Evolutionary conservation across 257 asterid genomes (phyloP).

Genomic region (Petunia secreta): DNA sequence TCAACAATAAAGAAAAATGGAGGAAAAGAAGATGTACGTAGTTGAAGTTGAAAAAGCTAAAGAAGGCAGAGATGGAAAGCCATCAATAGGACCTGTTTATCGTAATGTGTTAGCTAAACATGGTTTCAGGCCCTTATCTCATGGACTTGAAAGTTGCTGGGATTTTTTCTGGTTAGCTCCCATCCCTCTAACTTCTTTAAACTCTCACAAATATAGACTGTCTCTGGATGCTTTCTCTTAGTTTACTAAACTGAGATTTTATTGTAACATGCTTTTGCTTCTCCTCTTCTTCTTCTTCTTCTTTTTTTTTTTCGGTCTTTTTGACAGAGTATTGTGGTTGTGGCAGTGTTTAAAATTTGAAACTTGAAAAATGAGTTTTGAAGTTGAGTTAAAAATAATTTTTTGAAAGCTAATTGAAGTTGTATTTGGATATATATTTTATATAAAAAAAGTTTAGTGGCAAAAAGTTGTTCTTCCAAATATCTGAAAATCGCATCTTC

Average conservation of each 20-base stretch:
- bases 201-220: neutral
- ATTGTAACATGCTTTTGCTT: neutral
- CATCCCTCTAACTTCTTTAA: neutral
- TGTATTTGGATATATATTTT: no score
- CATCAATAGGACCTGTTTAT: slow-evolving; percentile 71
- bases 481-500: no score
- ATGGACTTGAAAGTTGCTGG: slow-evolving; percentile 66
- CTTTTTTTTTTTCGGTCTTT: neutral
- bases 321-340: no score
- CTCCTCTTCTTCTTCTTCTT: neutral
- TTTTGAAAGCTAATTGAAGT: no score
- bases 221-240: no score
- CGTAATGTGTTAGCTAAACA: slow-evolving; percentile 58
- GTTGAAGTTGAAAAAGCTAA: slow-evolving; percentile 63
- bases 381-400: no score
- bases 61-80: slow-evolving; percentile 59
- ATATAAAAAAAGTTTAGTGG: no score
- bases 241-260: no score
- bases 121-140: slow-evolving; percentile 66
- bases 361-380: no score
- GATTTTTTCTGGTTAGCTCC: slow-evolving; percentile 65
- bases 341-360: no score
- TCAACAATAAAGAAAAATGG: neutral
- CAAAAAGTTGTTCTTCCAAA: no score
- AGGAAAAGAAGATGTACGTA: slow-evolving; percentile 43